Conservation (phyloP, 768 basidiomycete genomes). For the Pholiota microspora region DNA sequence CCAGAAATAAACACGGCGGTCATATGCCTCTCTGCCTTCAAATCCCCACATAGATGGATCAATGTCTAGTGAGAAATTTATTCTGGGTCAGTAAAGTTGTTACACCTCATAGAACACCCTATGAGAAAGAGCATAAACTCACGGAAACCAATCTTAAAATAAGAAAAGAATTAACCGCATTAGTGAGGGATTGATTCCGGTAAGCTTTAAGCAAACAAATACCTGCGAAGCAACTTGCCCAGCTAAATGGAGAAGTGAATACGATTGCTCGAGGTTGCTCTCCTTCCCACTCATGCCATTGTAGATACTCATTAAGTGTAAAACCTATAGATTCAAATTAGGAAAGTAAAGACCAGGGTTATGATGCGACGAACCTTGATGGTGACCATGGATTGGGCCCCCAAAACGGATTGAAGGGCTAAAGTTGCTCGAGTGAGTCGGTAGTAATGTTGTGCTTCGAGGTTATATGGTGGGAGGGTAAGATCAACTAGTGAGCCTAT, state of each 20-base stretch:
- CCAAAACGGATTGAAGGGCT: conserved; percentile 42
- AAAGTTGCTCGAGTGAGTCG: conserved; percentile 45
- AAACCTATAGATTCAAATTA: conserved; percentile 24
- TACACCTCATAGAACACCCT: background rate
- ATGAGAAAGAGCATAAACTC: conserved; percentile 15
- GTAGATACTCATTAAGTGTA: conserved; percentile 54
- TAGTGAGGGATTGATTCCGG: conserved; percentile 1
- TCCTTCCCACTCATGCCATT: conserved; percentile 54
- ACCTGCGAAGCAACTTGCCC: conserved; percentile 48
- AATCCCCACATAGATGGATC: conserved; percentile 53
- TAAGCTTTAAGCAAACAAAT: conserved; percentile 13
- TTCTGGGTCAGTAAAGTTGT: conserved; percentile 4
- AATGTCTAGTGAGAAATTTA: conserved; percentile 31
- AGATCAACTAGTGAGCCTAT: conserved; percentile 50
- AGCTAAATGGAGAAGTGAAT: conserved; percentile 44
- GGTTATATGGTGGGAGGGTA: conserved; percentile 41
- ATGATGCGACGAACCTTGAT: conserved; percentile 31
- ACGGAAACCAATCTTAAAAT: conserved; percentile 42
- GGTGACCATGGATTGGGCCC: conserved; percentile 43
- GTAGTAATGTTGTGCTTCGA: conserved; percentile 54
- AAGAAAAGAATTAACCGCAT: background rate
- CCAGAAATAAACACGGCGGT: conserved; percentile 56
- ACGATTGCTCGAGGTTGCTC: conserved; percentile 45
- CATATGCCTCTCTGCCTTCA: conserved; percentile 47
- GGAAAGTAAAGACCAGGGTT: background rate